Base-by-base conservation (phyloP, 2,329 filamentous ascomycete genomes). In the Aureobasidium sp. region DNA sequence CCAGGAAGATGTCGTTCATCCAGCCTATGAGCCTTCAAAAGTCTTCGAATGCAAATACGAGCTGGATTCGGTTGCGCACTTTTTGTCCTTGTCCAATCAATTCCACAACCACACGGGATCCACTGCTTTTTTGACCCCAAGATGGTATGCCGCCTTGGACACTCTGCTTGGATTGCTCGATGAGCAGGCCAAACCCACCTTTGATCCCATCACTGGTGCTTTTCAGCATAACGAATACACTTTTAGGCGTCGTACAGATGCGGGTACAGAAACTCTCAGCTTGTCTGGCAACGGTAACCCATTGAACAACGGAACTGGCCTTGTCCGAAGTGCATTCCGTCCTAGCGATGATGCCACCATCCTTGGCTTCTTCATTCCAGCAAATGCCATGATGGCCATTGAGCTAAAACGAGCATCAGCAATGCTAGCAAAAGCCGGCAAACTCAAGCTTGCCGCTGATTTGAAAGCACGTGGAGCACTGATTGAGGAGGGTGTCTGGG, bases 1-100 rank as follows among this genome's bases (percentile, higher is more conserved):
- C 3, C 90, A 96, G 72, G 83, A 87, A 22, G 94, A 99, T 70
- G 75, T 72, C 9, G 94, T 99, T 0, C 91, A 96, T 68, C 94
- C 94, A 0, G 80, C 81, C 0, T 97, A 96, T 71, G 91, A 97
- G 70, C 88, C 88, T 0, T 84, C 81, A 0, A 83, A 86, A 53
- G 94, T 99, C 3, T 99, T 97, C 67, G 94, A 99, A 75, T 99
- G 94, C 83, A 99, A 99, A 76, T 99, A 97, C 75, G 94, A 99
- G 77, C 85, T 99, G 24, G 94, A 99, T 76, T 97, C 92, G 9
- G 81, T 99, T 0, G 94, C 92, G 0, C 88, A 95, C 71, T 99
- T 99, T 73, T 81, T 99, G 6, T 85, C 89, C 0, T 77, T 99
- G 2, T 84, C 82, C 19, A 97, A 96, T 69, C 86, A 96, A 68